phyloP scores from a whole-genome alignment of 352 stramenopile genomes.

The Pythium rhizo-oryzae region DNA sequence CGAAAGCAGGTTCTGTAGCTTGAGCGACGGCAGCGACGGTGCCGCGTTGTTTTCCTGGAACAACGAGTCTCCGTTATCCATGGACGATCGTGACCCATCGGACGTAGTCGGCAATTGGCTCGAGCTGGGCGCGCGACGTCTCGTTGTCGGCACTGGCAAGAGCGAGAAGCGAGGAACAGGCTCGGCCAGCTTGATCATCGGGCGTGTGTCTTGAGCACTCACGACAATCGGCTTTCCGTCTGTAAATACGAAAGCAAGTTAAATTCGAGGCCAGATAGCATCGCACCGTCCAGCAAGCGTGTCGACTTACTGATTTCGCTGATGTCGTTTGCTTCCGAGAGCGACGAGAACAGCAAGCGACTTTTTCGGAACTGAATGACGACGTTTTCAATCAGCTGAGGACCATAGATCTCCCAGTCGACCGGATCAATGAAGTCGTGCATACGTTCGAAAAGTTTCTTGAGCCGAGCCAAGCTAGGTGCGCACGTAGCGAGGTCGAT shows the following conservation, averaged over 20 bases:
- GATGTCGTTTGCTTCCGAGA: constrained; percentile 83
- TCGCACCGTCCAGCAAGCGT: neutral
- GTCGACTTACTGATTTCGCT: constrained; percentile 79
- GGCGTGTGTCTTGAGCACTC: constrained; percentile 63
- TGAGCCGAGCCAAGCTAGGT: constrained; percentile 55
- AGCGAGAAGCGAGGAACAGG: constrained; percentile 82
- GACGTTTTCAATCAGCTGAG: constrained; percentile 85
- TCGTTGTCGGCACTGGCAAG: constrained; percentile 67
- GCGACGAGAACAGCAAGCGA: constrained; percentile 79
- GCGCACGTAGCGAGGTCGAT: constrained; percentile 59
- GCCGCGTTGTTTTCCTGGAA: constrained; percentile 26
- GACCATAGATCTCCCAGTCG: constrained; percentile 90
- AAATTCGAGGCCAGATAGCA: too few species aligned
- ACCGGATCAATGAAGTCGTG: constrained; percentile 87
- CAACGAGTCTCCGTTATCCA: constrained; percentile 21
- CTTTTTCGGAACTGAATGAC: constrained; percentile 87
- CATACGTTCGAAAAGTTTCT: constrained; percentile 75
- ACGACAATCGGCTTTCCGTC: constrained; percentile 79
- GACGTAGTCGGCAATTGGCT: constrained; percentile 14
- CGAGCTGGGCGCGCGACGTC: constrained; percentile 52
- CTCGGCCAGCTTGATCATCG: constrained; percentile 73
- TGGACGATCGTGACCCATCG: constrained; percentile 1
- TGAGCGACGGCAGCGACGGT: constrained; percentile 35
- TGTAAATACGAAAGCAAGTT: constrained; percentile 27
- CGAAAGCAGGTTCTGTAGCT: constrained; percentile 54